Evolutionary conservation across 2,329 filamentous ascomycete genomes (phyloP), one percentile per base, ranked within the genome.

Genomic region (Parafenestella ontariensis): DNA sequence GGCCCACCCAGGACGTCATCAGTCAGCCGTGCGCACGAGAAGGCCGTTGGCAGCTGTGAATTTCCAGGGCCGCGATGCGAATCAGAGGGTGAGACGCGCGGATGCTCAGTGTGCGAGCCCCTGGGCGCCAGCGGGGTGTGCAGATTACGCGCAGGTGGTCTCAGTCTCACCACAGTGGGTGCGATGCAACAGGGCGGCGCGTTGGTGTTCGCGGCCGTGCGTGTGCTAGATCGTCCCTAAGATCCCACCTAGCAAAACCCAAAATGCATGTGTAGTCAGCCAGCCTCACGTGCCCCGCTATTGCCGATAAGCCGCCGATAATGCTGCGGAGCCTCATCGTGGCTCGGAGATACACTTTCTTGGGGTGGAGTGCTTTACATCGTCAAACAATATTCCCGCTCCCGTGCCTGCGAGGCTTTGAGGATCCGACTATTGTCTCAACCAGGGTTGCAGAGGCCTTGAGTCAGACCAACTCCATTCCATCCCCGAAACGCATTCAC

Each of bases 281-380:
- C 44, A 10, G 15, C 33, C 44, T 39, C 44, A 46, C 45, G 45
- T 47, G 45, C 45, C 45, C 45, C 45, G 37, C 45, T 34, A 26
- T 28, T 43, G n/a, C 41, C 41, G 41, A 43, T 43, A 28, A 26
- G 24, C 21, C 13, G 24, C 41, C 41, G 41, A 23, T n/a, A 24
- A n/a, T 11, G 24, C 5, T 21, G 17, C 40, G 11, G 41, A 43
- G 41, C 41, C 41, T 28, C 41, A 43, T 40, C 21, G 37, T n/a
- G 20, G 24, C 37, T n/a, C 5, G 20, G 21, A 11, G 20, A n/a
- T 40, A n/a, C 21, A 5, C 21, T 40, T 40, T 40, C 15, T 17
- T 34, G 31, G 4, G 13, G 15, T 34, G 13, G 13, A n/a, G 28
- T 15, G 11, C 7, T 40, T 24, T n/a, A 13, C 37, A 24, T 7